Base-by-base conservation (phyloP, 1,139 yeast species). In the Taphrina deformans region DNA sequence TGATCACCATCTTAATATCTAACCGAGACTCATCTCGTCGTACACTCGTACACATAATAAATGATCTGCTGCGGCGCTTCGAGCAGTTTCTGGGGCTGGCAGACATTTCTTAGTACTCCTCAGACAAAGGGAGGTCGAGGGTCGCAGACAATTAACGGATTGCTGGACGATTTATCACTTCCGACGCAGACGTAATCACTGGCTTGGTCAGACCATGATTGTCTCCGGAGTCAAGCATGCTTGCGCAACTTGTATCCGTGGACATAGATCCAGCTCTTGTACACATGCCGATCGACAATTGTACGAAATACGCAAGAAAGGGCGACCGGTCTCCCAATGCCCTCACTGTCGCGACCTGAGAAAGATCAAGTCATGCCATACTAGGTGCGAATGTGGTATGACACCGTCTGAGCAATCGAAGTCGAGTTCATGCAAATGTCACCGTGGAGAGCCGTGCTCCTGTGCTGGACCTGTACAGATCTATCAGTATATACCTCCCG, bases 271-370 rank as follows among this genome's bases (percentile, higher is more conserved):
- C 2, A 86, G 95, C 2, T 84, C 87, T 65, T 93, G 99, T 75
- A 84, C 84, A 67, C 99, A 93, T 75, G 84, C 88, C 55, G 80
- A 83, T 61, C 80, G 97, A 59, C 91, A 95, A 40, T 78, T 92
- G 45, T 85, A 90, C 23, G 90, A 89, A 71, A 97, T 92, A n/a
- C 80, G 97, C 50, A 83, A 89, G 40, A 83, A 96, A 67, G 98
- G 98, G 0, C 78, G 98, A 60, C 97, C 97, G 0, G 80, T 64
- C 16, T 50, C 70, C 31, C 68, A 67, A n/a, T 70, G 69, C 31
- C 70, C 69, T 21, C 69, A 68, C 44, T 68, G 71, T 44, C 46
- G 66, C 16, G 63, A 59, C 26, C 40, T 59, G 38, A 24, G 63
- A 7, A 48, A 59, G 51, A 59, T 59, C 40, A 59, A 59, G 52